Evolutionary conservation across 192 early-diverging fungal genomes (phyloP), one percentile per base, ranked within the genome.

Genomic region (Umbelopsis ramanniana): DNA sequence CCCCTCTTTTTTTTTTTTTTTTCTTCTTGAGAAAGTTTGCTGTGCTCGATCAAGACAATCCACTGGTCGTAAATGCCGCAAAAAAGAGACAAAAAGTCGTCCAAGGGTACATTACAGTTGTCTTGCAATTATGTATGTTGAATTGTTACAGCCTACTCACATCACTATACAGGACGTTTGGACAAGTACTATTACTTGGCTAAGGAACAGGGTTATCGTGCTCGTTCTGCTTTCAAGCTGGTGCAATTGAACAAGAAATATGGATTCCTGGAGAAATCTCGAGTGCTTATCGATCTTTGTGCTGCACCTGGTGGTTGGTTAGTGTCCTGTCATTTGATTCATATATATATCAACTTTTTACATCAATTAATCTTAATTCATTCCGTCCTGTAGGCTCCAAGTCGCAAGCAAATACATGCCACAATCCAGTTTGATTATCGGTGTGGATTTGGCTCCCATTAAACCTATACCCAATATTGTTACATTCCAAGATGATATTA

Each of bases 101-200:
- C 77, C 72, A 79, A 79, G 29, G 77, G 77, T 79, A 74, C 47
- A 7, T 6, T 23, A 46, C 52, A 40, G 66, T 24, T 33, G 24
- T 37, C 22, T 15, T 19, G 47, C 29, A 33, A 11, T 12, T 5
- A 43, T 43, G 43, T 24, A 43, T 46, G 14, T 4, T 23, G 6
- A n/a, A 9, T 0, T 24, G 40, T 29, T 46, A 3, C 15, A 0
- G 14, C 2, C 7, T 54, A 22, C 26, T 43, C 29, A 45, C 43
- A 53, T 24, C 69, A 1, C 11, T 35, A 5, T 23, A 46, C 91
- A 89, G 96, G 96, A 45, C 94, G 97, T 83, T 90, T 99, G 85
- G 97, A 99, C 87, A 98, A 98, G 89, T 98, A 96, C 90, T 99
- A 98, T 86, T 93, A 99, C 79, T 91, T 99, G 88, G 97, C 97